Evolutionary conservation across 805 yeast genomes (phyloP), one percentile per base, ranked within the genome.

Genomic region (Pichia phayaonensis): DNA sequence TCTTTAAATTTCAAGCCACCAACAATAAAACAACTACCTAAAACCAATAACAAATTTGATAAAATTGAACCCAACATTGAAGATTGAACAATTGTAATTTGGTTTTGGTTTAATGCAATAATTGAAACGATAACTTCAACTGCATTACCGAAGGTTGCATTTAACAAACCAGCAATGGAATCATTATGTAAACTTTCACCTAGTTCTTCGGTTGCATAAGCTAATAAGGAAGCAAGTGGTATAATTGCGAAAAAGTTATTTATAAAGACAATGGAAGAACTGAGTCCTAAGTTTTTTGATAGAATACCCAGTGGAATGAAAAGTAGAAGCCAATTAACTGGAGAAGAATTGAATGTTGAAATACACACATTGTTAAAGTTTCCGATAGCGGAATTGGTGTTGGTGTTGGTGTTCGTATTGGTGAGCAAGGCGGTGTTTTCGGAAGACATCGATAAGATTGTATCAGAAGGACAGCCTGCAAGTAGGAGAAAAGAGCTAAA

Each of bases 81-180:
- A 2, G 98, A 96, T 69, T 94, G 98, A 27, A 94, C 98, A 61
- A 94, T 90, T 56, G 96, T 77, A 47, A 94, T 81, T 69, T 94
- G 97, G 58, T 88, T 86, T 42, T 86, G 84, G 58, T 71, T 74
- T 60, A 94, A 74, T 1, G 99, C 99, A 58, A 94, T 89, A 26
- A 94, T 73, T 1, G 96, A 86, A 36, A 94, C 98, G 66, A 94
- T 94, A 53, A 94, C 80, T 71, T 94, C 99, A 22, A 94, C 97
- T 2, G 98, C 98, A 66, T 94, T 94, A 52, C 99, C 99, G 65
- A 94, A 88, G 11, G 98, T 90, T 2, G 99, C 99, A 69, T 94
- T 94, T 61, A 94, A 74, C 56, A 94, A 74, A 0, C 98, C 98
- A 15, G 99, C 98, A 23, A 92, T 57, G 11, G 97, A 90, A 61